These are phyloP conservation scores for Immersiporthe knoxdaviesiana DNA, from an alignment of 2,329 filamentous ascomycete species.

Conservation along the genomic window DNA sequence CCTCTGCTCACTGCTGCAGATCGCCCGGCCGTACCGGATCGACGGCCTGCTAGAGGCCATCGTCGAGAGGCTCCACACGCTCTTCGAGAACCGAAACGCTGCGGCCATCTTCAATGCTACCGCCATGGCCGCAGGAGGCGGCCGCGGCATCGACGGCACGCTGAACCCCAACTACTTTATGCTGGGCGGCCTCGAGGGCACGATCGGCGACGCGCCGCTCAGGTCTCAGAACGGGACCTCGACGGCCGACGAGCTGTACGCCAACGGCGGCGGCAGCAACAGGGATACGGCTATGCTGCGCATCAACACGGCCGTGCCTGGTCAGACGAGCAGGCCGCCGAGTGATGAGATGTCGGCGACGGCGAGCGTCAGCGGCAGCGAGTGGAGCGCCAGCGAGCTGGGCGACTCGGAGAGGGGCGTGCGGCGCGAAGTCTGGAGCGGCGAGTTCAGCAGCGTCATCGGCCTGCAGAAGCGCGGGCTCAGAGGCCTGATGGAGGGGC, in stretches of 20 bases:
- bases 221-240: slow-evolving; percentile 39
- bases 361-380: slow-evolving; percentile 56
- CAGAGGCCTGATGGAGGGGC: slow-evolving; percentile 90
- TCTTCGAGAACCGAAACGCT: slow-evolving; percentile 90
- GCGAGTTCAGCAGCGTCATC: slow-evolving; percentile 85
- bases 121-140: slow-evolving; percentile 95
- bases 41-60: slow-evolving; percentile 92
- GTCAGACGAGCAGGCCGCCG: slow-evolving; percentile 41
- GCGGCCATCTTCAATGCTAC: slow-evolving; percentile 98
- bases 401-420: slow-evolving; percentile 53
- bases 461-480: slow-evolving; percentile 93
- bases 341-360: slow-evolving; percentile 56
- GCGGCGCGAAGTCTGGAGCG: slow-evolving; percentile 73
- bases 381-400: slow-evolving; percentile 57
- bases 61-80: slow-evolving; percentile 84
- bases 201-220: slow-evolving; percentile 9
- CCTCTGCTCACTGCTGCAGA: slow-evolving; percentile 89
- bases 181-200: slow-evolving; percentile 47
- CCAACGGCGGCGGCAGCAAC: slow-evolving; percentile 34
- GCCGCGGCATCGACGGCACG: slow-evolving; percentile 74
- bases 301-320: slow-evolving; percentile 52
- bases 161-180: slow-evolving; percentile 67
- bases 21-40: slow-evolving; percentile 89
- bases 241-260: slow-evolving; percentile 38
- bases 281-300: slow-evolving; percentile 46